Evolutionary conservation across 495 filamentous ascomycete genomes (phyloP).

Genomic region (Neurospora africana): DNA sequence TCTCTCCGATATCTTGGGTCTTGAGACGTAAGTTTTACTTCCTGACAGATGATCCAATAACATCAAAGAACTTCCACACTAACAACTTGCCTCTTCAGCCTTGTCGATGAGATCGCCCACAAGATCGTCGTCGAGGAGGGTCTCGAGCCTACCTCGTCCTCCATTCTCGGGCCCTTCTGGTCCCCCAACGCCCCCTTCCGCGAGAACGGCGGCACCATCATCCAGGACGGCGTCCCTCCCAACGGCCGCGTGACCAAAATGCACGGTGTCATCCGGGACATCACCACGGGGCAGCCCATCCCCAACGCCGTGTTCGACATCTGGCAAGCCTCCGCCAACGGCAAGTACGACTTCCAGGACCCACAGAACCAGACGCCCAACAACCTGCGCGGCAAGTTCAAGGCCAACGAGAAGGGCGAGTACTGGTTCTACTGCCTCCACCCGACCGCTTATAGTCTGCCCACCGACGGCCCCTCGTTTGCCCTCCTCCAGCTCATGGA

Average conservation of each 20-base stretch:
- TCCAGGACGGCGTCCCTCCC: slow-evolving; percentile 50
- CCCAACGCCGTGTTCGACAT: slow-evolving; percentile 65
- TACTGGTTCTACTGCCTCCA: slow-evolving; percentile 77
- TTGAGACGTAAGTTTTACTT: slow-evolving; percentile 58
- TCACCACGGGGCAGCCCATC: slow-evolving; percentile 62
- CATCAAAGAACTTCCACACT: not conserved
- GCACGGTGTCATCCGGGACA: slow-evolving; percentile 65
- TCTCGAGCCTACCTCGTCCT: slow-evolving; percentile 63
- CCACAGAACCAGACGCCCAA: slow-evolving; percentile 62
- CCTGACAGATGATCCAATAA: not conserved
- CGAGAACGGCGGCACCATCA: slow-evolving; percentile 56
- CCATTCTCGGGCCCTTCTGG: slow-evolving; percentile 85
- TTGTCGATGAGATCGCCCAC: slow-evolving; percentile 80
- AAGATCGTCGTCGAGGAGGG: slow-evolving; percentile 62
- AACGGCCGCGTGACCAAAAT: slow-evolving; percentile 58
- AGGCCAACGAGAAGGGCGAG: slow-evolving; percentile 60
- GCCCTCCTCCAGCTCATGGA: slow-evolving; percentile 61
- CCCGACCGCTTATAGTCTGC: slow-evolving; percentile 71
- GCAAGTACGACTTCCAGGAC: slow-evolving; percentile 86
- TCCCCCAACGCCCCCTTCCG: slow-evolving; percentile 74
- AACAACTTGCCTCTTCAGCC: slow-evolving; percentile 28
- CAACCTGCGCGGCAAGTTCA: slow-evolving; percentile 80
- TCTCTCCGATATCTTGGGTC: slow-evolving; percentile 66
- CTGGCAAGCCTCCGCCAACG: slow-evolving; percentile 79
- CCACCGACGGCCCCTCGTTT: slow-evolving; percentile 62